A percentile compares a stretch with the other conserved stretches of the same genome.
These are phyloP conservation scores for Canavalia ensiformis DNA, from an alignment of 306 rosid genomes.

Conservation along the genomic window DNA sequence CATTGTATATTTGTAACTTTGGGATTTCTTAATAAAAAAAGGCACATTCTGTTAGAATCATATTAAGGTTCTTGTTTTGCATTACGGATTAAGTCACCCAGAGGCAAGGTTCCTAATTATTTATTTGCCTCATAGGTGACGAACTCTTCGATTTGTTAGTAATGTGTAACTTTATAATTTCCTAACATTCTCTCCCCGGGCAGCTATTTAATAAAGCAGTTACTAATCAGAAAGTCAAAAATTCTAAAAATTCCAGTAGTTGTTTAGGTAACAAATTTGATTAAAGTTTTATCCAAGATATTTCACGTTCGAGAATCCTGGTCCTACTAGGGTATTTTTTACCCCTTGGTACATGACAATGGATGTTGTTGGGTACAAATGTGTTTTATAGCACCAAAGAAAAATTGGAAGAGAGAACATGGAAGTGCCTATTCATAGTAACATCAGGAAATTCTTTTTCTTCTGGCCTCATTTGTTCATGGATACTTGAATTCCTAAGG, in stretches of 20 bases:
- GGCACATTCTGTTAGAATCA: not conserved
- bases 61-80: not conserved
- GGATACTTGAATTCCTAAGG: constrained; percentile 30
- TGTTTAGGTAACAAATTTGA: not conserved
- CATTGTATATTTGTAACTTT: not conserved
- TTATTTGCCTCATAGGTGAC: not conserved
- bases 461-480: constrained; percentile 17
- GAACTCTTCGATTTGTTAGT: not conserved
- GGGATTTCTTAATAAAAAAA: not conserved
- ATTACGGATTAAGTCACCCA: not conserved
- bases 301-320: not conserved
- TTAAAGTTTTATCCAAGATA: not conserved
- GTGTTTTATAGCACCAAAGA: not conserved
- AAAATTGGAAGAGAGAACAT: not conserved
- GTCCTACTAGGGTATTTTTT: not conserved
- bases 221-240: not conserved
- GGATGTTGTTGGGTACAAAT: not conserved
- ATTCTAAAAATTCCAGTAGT: not conserved
- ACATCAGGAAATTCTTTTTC: not conserved
- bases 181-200: not conserved
- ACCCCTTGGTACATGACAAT: not conserved
- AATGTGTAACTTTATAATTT: not conserved
- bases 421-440: not conserved
- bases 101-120: constrained; percentile 7
- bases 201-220: constrained; percentile 12